phyloP scores from a whole-genome alignment of 257 asterid species.

The Striga asiatica region DNA sequence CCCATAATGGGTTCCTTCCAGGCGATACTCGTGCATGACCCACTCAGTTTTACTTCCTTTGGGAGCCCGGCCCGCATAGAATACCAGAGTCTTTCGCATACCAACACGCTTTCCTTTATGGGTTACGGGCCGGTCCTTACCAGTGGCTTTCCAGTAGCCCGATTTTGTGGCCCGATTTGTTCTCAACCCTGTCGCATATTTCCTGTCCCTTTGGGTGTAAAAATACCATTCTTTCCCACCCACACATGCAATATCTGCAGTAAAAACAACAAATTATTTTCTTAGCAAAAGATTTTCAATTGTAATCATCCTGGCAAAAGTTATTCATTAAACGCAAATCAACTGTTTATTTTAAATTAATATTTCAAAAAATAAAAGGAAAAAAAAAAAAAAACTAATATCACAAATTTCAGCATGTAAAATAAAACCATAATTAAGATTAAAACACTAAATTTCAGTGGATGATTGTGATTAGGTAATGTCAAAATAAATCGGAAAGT shows the following conservation, averaged over 20 bases:
- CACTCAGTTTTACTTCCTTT: constrained; percentile 73
- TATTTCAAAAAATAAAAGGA: not conserved
- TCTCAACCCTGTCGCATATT: constrained; percentile 77
- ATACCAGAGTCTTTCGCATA: constrained; percentile 83
- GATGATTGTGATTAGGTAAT: too few species aligned
- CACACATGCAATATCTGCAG: constrained; percentile 63
- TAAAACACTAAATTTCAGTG: too few species aligned
- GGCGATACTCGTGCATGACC: constrained; percentile 94
- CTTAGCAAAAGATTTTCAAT: not conserved
- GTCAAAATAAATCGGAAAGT: not conserved
- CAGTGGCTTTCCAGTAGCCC: constrained; percentile 96
- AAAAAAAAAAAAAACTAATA: not conserved
- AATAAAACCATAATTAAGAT: too few species aligned
- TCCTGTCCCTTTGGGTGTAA: constrained; percentile 71
- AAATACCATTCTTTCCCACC: constrained; percentile 82
- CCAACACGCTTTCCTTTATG: constrained; percentile 56
- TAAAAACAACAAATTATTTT: not conserved
- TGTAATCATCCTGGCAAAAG: not conserved
- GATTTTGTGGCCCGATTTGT: constrained; percentile 80
- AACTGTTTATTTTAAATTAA: not conserved
- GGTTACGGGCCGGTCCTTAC: constrained; percentile 53
- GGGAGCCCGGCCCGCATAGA: constrained; percentile 89
- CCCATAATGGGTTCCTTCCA: constrained; percentile 37
- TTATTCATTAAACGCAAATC: not conserved
- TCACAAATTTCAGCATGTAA: too few species aligned